Percentiles rank a stretch among this genome's conserved stretches.
These are phyloP conservation scores for Xylariaceae sp. DNA, from an alignment of 2,329 filamentous ascomycete species.

Conservation along the genomic window DNA sequence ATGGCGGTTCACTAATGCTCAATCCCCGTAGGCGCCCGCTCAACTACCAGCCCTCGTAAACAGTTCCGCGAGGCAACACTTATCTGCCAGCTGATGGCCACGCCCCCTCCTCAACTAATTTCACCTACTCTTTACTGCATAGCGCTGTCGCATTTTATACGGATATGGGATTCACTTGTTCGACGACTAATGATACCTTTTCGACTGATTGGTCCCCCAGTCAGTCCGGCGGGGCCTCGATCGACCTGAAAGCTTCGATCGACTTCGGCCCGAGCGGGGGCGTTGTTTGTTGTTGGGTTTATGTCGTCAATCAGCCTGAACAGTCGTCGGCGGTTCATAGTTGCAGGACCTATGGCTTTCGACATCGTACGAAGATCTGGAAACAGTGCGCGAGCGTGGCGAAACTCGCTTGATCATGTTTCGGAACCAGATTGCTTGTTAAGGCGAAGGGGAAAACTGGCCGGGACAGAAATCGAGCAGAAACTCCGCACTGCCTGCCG, in stretches of 20 bases:
- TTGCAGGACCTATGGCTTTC: slow-evolving; percentile 14
- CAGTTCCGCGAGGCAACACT: slow-evolving; percentile 30
- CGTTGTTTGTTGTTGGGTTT: slow-evolving; percentile 11
- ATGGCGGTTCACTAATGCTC: slow-evolving; percentile 12
- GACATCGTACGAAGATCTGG: slow-evolving; percentile 12
- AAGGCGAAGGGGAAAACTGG: slow-evolving; percentile 4
- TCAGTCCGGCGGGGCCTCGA: slow-evolving; percentile 9
- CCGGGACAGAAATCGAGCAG: slow-evolving; percentile 9
- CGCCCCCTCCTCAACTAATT: slow-evolving; percentile 20
- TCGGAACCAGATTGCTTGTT: slow-evolving; percentile 5
- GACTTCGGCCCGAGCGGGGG: slow-evolving; percentile 16
- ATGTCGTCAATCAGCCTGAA: slow-evolving; percentile 7
- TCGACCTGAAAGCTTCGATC: slow-evolving; percentile 13
- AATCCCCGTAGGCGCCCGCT: slow-evolving; percentile 61
- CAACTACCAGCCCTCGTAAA: slow-evolving; percentile 65
- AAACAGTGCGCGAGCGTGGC: slow-evolving; percentile 8
- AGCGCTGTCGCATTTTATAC: slow-evolving; percentile 33
- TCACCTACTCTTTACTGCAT: slow-evolving; percentile 30
- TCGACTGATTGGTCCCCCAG: slow-evolving; percentile 13
- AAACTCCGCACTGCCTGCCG: slow-evolving; percentile 10
- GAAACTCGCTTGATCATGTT: slow-evolving; percentile 14
- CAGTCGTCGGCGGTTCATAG: slow-evolving; percentile 9
- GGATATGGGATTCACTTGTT: slow-evolving; percentile 27
- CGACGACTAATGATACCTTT: slow-evolving; percentile 28
- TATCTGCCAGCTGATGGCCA: slow-evolving; percentile 14